A percentile compares a stretch with the other conserved stretches of the same genome.
These are phyloP conservation scores for Leucogyrophana mollusca DNA, from an alignment of 768 basidiomycete genomes.

Conservation along the genomic window DNA sequence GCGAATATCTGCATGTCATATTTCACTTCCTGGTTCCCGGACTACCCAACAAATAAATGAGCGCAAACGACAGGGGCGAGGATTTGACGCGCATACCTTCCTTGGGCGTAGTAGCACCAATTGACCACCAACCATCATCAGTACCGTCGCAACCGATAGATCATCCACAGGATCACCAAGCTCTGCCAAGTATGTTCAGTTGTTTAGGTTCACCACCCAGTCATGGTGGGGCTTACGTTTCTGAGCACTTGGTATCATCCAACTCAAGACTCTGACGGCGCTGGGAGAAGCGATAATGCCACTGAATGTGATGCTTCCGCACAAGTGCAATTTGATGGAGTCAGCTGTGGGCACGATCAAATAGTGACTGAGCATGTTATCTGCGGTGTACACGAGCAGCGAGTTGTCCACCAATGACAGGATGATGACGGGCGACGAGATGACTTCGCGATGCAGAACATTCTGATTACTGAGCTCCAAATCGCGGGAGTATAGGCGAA, in stretches of 20 bases:
- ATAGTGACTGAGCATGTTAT: conserved; percentile 93
- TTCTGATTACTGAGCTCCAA: conserved; percentile 81
- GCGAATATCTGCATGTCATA: conserved; percentile 98
- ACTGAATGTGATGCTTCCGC: conserved; percentile 92
- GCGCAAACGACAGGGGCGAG: conserved; percentile 1
- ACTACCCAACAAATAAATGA: conserved; percentile 40
- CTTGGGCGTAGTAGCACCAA: conserved; percentile 86
- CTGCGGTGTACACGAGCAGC: conserved; percentile 88
- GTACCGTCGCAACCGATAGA: conserved; percentile 88
- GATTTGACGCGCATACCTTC: conserved; percentile 50
- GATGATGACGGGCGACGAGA: conserved; percentile 78
- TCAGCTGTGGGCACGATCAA: conserved; percentile 83
- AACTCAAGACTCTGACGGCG: conserved; percentile 87
- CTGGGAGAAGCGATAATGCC: conserved; percentile 85
- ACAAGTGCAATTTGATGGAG: conserved; percentile 81
- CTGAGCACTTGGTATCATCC: conserved; percentile 94
- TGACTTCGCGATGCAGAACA: conserved; percentile 75
- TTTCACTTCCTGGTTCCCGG: conserved; percentile 83
- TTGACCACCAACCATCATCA: conserved; percentile 94
- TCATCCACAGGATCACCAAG: conserved; percentile 94
- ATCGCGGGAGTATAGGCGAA: conserved; percentile 93
- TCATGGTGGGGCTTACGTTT: conserved; percentile 62
- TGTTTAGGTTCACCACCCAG: conserved; percentile 5
- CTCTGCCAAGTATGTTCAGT: conserved; percentile 45
- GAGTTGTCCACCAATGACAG: conserved; percentile 94